A percentile compares a stretch with the other conserved stretches of the same genome.
These are phyloP conservation scores for Pseudogymnoascus sp. DNA, from an alignment of 2,329 filamentous ascomycete genomes.

Conservation along the genomic window DNA sequence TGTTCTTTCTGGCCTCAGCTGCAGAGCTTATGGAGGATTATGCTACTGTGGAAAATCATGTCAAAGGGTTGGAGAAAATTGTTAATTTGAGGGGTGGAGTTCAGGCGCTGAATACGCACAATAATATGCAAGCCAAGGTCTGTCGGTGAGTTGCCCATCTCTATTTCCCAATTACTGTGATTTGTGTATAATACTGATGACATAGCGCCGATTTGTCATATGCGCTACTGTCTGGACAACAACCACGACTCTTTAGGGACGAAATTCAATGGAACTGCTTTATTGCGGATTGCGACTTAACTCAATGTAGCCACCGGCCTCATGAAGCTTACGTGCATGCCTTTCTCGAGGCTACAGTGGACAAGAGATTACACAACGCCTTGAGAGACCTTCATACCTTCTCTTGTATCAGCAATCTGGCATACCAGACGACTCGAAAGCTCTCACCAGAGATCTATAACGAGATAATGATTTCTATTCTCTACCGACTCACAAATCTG, in stretches of 20 bases:
- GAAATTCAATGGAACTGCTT: background rate
- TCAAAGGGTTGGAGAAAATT: background rate
- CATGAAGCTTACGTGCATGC: background rate
- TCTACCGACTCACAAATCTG: background rate
- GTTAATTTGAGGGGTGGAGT: background rate
- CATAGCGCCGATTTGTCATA: background rate
- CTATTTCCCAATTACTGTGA: background rate
- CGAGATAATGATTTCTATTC: background rate
- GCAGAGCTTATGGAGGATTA: background rate
- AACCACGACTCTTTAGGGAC: background rate
- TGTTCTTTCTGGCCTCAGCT: background rate
- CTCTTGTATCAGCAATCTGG: background rate
- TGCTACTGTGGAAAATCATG: background rate
- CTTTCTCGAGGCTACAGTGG: background rate
- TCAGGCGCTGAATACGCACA: background rate
- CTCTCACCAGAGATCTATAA: background rate
- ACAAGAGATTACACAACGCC: background rate
- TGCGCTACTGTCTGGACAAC: background rate
- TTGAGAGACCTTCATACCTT: background rate
- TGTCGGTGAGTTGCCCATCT: background rate
- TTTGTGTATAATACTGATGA: background rate
- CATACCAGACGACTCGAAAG: background rate
- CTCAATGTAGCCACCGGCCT: background rate
- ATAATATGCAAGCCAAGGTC: background rate
- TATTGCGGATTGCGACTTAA: background rate